These are phyloP conservation scores for Chlorella variabilis DNA, from an alignment of 163 green algal species.

Conservation along the genomic window DNA sequence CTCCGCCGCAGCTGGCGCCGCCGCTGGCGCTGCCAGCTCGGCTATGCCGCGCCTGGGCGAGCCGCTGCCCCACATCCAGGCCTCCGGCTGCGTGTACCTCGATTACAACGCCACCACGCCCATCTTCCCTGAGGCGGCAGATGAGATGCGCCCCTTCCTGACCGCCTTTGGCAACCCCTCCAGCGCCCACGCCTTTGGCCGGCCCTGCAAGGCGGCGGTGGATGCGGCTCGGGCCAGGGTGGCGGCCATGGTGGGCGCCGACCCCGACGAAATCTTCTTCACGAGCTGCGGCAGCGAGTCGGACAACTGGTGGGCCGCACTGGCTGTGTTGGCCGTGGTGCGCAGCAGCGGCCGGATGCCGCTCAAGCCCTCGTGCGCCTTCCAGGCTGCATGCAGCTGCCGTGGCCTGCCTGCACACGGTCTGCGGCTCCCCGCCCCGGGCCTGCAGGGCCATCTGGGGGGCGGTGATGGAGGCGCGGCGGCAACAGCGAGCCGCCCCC, in stretches of 20 bases:
- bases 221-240: conserved; percentile 59
- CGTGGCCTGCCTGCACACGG: too few species aligned
- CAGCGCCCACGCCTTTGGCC: conserved; percentile 66
- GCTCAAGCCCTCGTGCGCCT: background rate
- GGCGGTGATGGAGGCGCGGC: conserved; percentile 46
- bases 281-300: conserved; percentile 84
- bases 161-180: conserved; percentile 79
- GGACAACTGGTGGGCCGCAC: conserved; percentile 72
- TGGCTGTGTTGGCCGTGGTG: too few species aligned
- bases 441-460: conserved; percentile 73
- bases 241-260: conserved; percentile 62
- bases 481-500: background rate
- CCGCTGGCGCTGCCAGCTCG: background rate
- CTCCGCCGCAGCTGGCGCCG: background rate
- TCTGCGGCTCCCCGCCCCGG: too few species aligned
- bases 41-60: conserved; percentile 14
- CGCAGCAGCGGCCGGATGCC: background rate
- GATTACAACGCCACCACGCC: conserved; percentile 86
- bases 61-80: conserved; percentile 3
- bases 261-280: conserved; percentile 73
- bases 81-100: conserved; percentile 65
- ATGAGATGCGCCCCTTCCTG: conserved; percentile 76
- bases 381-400: too few species aligned
- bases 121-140: conserved; percentile 76
- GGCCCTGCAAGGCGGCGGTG: conserved; percentile 51